phyloP scores from a whole-genome alignment of 176 grass and related monocot species.

The Avena eriantha region DNA sequence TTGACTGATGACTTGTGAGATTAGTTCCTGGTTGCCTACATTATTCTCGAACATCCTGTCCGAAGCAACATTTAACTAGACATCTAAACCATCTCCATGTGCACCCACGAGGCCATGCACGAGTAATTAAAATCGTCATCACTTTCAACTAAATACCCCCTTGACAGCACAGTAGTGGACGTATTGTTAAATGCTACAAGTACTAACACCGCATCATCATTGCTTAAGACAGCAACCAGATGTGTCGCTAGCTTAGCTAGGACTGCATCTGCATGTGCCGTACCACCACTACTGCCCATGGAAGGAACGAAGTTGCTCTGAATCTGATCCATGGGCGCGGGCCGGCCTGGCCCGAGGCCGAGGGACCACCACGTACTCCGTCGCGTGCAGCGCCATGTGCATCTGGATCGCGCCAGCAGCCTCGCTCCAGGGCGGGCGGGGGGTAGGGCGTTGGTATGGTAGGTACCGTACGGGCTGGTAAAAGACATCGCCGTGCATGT shows the following conservation, averaged over 20 bases:
- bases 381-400: slow-evolving; percentile 43
- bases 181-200: slow-evolving; percentile 28
- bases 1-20: not conserved
- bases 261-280: slow-evolving; percentile 7
- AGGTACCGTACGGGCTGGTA: slow-evolving; percentile 24
- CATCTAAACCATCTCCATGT: slow-evolving; percentile 39
- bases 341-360: not conserved
- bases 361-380: slow-evolving; percentile 15
- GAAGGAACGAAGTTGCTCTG: not conserved
- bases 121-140: no score
- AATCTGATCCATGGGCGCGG: not conserved
- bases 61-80: not conserved
- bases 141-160: no score
- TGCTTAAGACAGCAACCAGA: slow-evolving; percentile 4
- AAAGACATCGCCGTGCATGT: slow-evolving; percentile 44
- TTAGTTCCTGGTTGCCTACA: not conserved
- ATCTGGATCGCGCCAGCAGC: slow-evolving; percentile 48
- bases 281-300: slow-evolving; percentile 1
- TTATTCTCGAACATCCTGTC: not conserved
- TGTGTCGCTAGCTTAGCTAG: not conserved
- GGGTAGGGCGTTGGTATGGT: not conserved
- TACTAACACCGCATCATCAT: not conserved
- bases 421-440: not conserved
- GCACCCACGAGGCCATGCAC: slow-evolving; percentile 10
- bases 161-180: not conserved